A percentile compares a stretch with the other conserved stretches of the same genome.
phyloP scores from a whole-genome alignment of 2,329 filamentous ascomycete genomes.

The Trichoderma koningiopsis region DNA sequence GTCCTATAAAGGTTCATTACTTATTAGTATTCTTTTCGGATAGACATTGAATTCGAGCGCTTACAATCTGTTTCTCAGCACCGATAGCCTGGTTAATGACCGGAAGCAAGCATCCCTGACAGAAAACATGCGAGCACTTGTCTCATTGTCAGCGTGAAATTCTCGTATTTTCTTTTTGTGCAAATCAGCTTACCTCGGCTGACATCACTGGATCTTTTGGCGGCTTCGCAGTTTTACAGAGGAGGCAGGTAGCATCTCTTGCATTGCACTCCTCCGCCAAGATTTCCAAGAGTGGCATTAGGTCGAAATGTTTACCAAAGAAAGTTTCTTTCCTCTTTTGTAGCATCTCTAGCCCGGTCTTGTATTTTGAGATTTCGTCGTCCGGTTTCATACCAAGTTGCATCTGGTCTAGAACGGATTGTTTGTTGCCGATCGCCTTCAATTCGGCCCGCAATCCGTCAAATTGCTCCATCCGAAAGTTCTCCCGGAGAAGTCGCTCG shows the following conservation, averaged over 20 bases:
- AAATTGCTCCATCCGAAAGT: not conserved
- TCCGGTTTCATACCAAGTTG: not conserved
- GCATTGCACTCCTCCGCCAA: constrained; percentile 26
- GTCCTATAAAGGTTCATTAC: not conserved
- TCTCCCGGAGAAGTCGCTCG: constrained; percentile 32
- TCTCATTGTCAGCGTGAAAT: constrained; percentile 22
- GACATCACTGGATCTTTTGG: not conserved
- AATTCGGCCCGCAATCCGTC: not conserved
- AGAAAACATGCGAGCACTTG: constrained; percentile 42
- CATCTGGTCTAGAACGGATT: not conserved
- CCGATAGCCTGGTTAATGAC: not conserved
- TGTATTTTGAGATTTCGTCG: constrained; percentile 22
- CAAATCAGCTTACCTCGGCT: constrained; percentile 18
- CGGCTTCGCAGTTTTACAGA: not conserved
- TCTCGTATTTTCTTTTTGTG: not conserved
- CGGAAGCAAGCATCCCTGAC: constrained; percentile 31
- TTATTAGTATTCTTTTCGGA: not conserved
- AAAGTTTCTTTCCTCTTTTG: not conserved
- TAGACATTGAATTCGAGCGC: not conserved
- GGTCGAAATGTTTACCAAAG: constrained; percentile 31
- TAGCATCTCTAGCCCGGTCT: constrained; percentile 27
- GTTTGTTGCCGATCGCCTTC: not conserved
- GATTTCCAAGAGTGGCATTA: constrained; percentile 27
- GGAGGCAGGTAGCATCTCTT: not conserved
- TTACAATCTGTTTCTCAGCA: no score